Conservation (phyloP, 2,329 filamentous ascomycete species). For the Cordyceps tenuipes region DNA sequence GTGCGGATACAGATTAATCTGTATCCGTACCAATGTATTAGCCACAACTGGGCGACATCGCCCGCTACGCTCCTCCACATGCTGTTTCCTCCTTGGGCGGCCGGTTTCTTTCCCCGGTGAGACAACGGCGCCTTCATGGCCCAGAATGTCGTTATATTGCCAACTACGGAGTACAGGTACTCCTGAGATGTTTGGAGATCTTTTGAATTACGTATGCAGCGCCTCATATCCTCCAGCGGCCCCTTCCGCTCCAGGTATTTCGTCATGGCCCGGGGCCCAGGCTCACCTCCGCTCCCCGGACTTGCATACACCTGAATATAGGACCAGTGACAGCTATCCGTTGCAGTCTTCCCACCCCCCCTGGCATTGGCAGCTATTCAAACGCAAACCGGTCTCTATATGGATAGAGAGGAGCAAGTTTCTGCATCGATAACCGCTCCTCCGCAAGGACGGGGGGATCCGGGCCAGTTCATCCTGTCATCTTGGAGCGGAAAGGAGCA, state of each 20-base stretch:
- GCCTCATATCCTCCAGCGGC: neutral
- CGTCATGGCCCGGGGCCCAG: neutral
- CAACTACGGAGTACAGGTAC: constrained; percentile 2
- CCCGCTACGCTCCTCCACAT: neutral
- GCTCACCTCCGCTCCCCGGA: too few relatives aligned
- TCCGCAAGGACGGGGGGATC: too few relatives aligned
- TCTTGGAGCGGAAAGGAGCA: too few relatives aligned
- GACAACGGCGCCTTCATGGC: neutral
- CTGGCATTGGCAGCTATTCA: neutral
- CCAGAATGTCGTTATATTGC: neutral
- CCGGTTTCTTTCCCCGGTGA: neutral
- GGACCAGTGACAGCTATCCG: neutral
- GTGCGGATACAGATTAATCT: too few relatives aligned
- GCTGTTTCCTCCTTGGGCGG: neutral
- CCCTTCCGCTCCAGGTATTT: neutral
- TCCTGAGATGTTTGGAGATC: neutral
- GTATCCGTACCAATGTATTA: neutral
- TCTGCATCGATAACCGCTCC: neutral
- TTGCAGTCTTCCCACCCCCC: neutral
- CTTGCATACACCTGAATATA: too few relatives aligned
- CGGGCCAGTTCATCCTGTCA: too few relatives aligned
- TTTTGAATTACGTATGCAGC: neutral
- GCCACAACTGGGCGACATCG: constrained; percentile 7
- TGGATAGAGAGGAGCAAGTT: neutral
- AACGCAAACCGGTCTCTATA: neutral